Evolutionary conservation across 108 stramenopile species (phyloP), one percentile per base, ranked within the genome.

Genomic region (Mediolabrus comicus): DNA sequence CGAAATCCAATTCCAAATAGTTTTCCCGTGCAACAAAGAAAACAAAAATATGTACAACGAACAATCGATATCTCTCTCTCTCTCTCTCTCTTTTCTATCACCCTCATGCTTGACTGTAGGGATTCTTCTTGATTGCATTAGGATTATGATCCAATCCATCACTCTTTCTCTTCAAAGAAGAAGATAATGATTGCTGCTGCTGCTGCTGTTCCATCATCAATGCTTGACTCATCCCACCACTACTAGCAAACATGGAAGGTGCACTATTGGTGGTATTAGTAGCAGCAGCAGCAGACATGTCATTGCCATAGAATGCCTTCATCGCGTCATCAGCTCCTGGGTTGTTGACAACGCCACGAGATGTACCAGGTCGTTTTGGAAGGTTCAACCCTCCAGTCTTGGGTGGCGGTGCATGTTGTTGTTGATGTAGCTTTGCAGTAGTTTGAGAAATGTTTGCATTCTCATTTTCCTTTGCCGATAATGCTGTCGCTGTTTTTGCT

Each of bases 101-200:
- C 46, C n/a, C n/a, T n/a, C n/a, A n/a, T n/a, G 46, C 22, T 8
- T 55, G 53, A 65, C 53, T 69, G 58, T 77, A 77, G 8, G 75
- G 75, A 65, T 77, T 77, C 41, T 68, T 77, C 46, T 33, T 33
- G 3, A 49, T 22, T 49, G 46, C 3, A 8, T 49, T 49, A 0
- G 46, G 46, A 24, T 49, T 14, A 19, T 19, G 35, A 52, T 68
- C 41, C 46, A 63, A 17, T 38, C 41, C n/a, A 26, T 69, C 75
- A 33, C 39, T 62, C 54, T 69, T 77, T 49, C 68, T 65, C 41
- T 77, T 77, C 63, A 77, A 53, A 22, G 62, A 61, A 41, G 30
- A 30, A 56, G 28, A 62, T 62, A 7, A 29, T 53, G 29, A 51
- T 3, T 34, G 22, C n/a, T n/a, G n/a, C n/a, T n/a, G 14, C 3